phyloP scores from a whole-genome alignment of 768 basidiomycete genomes.

The Agrocybe chaxingu region DNA sequence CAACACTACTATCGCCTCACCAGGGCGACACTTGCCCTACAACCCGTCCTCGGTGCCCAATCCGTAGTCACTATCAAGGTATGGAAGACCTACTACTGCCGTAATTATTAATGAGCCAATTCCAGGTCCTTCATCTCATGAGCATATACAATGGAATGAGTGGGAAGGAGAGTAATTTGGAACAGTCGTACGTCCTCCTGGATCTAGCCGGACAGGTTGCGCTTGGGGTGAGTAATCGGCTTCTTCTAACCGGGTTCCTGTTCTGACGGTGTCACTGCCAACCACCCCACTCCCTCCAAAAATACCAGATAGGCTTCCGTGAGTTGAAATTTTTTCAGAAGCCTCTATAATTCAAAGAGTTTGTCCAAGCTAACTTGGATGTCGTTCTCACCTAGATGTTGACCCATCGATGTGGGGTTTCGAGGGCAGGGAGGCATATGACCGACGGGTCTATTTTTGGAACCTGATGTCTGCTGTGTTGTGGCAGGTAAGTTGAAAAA shows the following conservation, averaged over 20 bases:
- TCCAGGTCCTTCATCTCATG: conserved; percentile 47
- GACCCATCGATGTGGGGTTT: conserved; percentile 53
- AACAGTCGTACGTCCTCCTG: conserved; percentile 42
- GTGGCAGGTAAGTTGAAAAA: conserved; percentile 40
- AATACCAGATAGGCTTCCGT: conserved; percentile 41
- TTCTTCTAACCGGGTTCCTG: conserved; percentile 2
- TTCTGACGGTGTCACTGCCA: neutral
- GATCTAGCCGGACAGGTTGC: conserved; percentile 48
- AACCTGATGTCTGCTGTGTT: conserved; percentile 44
- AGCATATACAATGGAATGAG: conserved; percentile 54
- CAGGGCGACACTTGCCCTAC: conserved; percentile 43
- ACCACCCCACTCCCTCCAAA: too few species aligned
- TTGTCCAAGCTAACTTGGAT: conserved; percentile 3
- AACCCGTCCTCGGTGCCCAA: conserved; percentile 38
- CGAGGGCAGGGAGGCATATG: conserved; percentile 46
- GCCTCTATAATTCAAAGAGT: neutral
- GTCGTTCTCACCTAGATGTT: conserved; percentile 30
- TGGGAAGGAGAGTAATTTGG: conserved; percentile 47
- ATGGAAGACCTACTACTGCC: neutral
- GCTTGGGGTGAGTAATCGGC: conserved; percentile 32
- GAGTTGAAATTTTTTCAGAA: conserved; percentile 15
- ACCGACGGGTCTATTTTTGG: conserved; percentile 55
- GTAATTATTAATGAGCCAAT: neutral
- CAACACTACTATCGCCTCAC: conserved; percentile 49
- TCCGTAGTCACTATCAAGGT: conserved; percentile 48